These are phyloP conservation scores for Amphicarpaea edgeworthii DNA, from an alignment of 306 rosid species.

Conservation along the genomic window DNA sequence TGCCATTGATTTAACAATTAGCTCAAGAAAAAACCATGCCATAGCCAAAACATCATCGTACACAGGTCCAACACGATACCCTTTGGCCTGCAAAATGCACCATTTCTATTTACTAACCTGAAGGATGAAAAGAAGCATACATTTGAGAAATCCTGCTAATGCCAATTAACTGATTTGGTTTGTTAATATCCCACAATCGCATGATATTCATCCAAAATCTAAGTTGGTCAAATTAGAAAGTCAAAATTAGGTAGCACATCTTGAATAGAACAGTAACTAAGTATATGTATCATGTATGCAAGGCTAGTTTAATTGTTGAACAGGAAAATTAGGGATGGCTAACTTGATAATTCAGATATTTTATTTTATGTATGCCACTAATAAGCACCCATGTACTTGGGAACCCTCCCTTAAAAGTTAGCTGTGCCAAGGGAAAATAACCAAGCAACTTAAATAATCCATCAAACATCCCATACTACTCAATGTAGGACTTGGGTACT, in stretches of 20 bases:
- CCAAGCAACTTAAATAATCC: neutral
- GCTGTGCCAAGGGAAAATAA: neutral
- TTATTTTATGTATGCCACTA: neutral
- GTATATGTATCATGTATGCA: neutral
- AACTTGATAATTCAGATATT: neutral
- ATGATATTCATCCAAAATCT: constrained; percentile 28
- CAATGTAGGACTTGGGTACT: neutral
- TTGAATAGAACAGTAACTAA: constrained; percentile 2
- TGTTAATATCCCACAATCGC: constrained; percentile 21
- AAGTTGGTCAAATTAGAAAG: neutral
- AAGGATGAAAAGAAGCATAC: constrained; percentile 33
- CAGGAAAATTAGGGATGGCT: constrained; percentile 16
- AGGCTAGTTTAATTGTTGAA: constrained; percentile 11
- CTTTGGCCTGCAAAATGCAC: constrained; percentile 86
- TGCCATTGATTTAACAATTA: constrained; percentile 98
- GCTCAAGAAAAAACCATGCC: constrained; percentile 99
- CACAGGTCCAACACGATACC: constrained; percentile 99
- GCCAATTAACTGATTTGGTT: constrained; percentile 4
- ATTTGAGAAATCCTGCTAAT: constrained; percentile 37
- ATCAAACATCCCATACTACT: neutral
- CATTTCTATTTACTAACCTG: constrained; percentile 31
- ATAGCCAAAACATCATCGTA: constrained; percentile 98
- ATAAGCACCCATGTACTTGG: neutral
- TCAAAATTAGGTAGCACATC: constrained; percentile 14
- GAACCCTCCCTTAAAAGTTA: neutral